Conservation (phyloP, 129 eudicot species). For the Ambrosia trifida region DNA sequence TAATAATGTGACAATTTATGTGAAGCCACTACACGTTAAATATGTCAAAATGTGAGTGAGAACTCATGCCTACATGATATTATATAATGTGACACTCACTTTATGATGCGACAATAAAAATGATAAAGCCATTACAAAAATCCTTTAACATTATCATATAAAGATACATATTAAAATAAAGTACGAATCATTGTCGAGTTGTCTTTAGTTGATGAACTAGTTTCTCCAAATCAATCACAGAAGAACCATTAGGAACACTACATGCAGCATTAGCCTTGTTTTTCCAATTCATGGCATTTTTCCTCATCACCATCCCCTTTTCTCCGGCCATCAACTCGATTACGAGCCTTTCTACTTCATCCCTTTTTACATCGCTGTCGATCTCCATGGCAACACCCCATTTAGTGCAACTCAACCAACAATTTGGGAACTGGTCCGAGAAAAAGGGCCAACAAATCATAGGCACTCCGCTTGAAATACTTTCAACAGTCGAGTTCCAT, state of each 20-base stretch:
- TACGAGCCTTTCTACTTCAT: constrained; percentile 36
- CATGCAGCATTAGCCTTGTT: constrained; percentile 38
- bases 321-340: constrained; percentile 35
- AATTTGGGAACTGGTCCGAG: constrained; percentile 30
- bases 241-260: constrained; percentile 31
- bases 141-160: not conserved
- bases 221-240: constrained; percentile 32
- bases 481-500: constrained; percentile 39
- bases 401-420: constrained; percentile 36
- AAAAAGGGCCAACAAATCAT: constrained; percentile 42
- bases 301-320: constrained; percentile 30
- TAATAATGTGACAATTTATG: too few relatives aligned
- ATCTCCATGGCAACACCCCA: constrained; percentile 51
- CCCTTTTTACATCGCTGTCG: constrained; percentile 30
- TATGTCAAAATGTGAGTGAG: too few relatives aligned
- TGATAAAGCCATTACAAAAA: too few relatives aligned
- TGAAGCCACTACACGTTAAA: too few relatives aligned
- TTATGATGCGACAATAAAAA: too few relatives aligned
- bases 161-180: not conserved
- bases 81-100: too few relatives aligned
- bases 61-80: too few relatives aligned
- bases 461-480: constrained; percentile 33
- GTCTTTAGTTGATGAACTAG: constrained; percentile 16
- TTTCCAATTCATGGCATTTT: constrained; percentile 24
- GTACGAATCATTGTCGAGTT: not conserved